Conservation (phyloP, 306 rosid species). For the Prinsepia uniflora region DNA sequence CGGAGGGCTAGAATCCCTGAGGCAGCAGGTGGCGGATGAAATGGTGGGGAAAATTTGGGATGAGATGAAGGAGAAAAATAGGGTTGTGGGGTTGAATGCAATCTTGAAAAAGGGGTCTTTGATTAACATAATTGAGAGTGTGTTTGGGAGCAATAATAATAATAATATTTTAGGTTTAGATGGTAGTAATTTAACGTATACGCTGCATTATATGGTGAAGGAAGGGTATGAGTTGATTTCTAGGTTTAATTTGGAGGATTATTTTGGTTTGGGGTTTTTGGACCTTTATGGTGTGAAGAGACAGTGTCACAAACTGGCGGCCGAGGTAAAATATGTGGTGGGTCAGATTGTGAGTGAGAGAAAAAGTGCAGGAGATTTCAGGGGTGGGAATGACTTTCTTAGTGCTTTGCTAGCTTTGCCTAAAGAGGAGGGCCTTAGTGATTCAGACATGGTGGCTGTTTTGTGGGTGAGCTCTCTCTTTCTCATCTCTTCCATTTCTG, state of each 20-base stretch:
- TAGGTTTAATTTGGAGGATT: conserved; percentile 62
- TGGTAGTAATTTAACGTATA: background rate
- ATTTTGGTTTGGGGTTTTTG: conserved; percentile 56
- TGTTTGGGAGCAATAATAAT: conserved; percentile 49
- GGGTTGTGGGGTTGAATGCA: conserved; percentile 47
- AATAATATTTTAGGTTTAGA: conserved; percentile 12
- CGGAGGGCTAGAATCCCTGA: conserved; percentile 40
- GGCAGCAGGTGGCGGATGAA: conserved; percentile 40
- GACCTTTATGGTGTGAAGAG: conserved; percentile 83
- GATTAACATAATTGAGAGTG: conserved; percentile 61
- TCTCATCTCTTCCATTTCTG: background rate
- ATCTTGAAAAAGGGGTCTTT: conserved; percentile 65
- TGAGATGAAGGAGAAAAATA: conserved; percentile 41
- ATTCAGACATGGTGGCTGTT: conserved; percentile 70
- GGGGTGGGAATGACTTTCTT: conserved; percentile 59
- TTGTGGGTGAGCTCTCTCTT: conserved; percentile 58
- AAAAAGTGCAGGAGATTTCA: conserved; percentile 19
- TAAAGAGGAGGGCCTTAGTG: conserved; percentile 46
- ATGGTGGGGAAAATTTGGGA: conserved; percentile 38
- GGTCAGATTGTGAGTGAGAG: conserved; percentile 54
- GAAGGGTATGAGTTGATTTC: conserved; percentile 76
- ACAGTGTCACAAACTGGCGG: conserved; percentile 58
- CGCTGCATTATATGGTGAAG: conserved; percentile 45
- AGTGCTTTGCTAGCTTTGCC: conserved; percentile 61
- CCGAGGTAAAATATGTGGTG: conserved; percentile 44